Conservation (phyloP, 148 eudicot species). For the Polygonum maritimum region DNA sequence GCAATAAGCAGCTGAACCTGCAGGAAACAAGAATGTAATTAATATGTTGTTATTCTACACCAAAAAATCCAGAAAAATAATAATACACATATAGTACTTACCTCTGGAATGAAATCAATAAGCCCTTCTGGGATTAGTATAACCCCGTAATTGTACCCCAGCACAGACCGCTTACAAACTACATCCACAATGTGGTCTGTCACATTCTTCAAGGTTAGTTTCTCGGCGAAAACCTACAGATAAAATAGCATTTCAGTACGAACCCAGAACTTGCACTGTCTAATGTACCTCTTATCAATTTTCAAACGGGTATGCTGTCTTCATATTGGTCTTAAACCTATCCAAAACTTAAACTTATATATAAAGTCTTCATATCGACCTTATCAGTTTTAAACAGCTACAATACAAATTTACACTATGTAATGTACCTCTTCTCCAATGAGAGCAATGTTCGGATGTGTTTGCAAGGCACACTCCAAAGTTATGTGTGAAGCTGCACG, state of each 20-base stretch:
- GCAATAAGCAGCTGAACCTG: conserved; percentile 94
- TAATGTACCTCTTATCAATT: too few relatives aligned
- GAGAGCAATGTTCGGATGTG: conserved; percentile 89
- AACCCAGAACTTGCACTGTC: background rate
- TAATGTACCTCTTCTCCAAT: conserved; percentile 88
- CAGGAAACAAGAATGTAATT: conserved; percentile 10
- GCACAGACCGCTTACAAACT: conserved; percentile 74
- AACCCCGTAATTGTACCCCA: conserved; percentile 86
- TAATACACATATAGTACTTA: conserved; percentile 12
- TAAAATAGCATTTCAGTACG: background rate
- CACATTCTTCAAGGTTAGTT: conserved; percentile 75
- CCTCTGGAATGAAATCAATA: conserved; percentile 97
- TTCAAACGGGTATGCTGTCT: background rate
- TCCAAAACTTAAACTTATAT: background rate
- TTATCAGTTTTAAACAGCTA: background rate
- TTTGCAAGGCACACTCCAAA: conserved; percentile 95
- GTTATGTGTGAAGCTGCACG: conserved; percentile 99
- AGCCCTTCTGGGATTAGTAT: conserved; percentile 94
- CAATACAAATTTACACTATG: background rate
- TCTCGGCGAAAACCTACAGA: conserved; percentile 80
- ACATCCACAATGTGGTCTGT: conserved; percentile 89
- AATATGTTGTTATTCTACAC: background rate
- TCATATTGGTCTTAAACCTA: background rate
- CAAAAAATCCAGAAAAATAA: background rate
- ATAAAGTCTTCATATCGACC: background rate